Percentiles rank a stretch among this genome's conserved stretches.
phyloP scores from a whole-genome alignment of 495 filamentous ascomycete genomes.

The Penicillium chermesinum region DNA sequence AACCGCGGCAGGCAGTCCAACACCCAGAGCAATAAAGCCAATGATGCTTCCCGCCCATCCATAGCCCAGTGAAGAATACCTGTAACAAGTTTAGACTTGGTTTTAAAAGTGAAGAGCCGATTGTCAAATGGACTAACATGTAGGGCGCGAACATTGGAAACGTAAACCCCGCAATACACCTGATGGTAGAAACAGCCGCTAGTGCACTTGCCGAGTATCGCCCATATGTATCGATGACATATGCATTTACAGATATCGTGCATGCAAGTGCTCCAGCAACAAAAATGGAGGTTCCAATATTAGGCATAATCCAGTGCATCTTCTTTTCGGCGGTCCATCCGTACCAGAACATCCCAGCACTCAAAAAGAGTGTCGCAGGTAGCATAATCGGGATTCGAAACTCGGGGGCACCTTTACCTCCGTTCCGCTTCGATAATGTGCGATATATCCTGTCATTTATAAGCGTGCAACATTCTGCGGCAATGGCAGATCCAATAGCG shows the following conservation, averaged over 20 bases:
- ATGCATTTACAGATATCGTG: background rate
- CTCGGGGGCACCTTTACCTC: slow-evolving; percentile 13
- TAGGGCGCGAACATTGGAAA: background rate
- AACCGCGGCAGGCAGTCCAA: slow-evolving; percentile 1
- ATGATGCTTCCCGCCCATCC: slow-evolving; percentile 46
- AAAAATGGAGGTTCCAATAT: too few relatives aligned
- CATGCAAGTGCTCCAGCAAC: slow-evolving; percentile 14
- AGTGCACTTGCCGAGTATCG: background rate
- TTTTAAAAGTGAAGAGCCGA: too few relatives aligned
- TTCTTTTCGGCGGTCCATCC: slow-evolving; percentile 34
- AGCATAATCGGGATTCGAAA: slow-evolving; percentile 13
- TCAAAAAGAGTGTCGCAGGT: slow-evolving; percentile 3
- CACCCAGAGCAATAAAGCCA: slow-evolving; percentile 38
- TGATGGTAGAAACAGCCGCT: background rate
- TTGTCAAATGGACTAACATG: too few relatives aligned
- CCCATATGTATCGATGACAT: slow-evolving; percentile 2
- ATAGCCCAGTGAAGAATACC: too few relatives aligned
- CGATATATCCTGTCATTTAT: slow-evolving; percentile 30
- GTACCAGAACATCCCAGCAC: slow-evolving; percentile 38
- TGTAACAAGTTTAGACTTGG: too few relatives aligned
- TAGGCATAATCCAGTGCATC: slow-evolving; percentile 50
- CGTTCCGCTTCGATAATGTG: background rate
- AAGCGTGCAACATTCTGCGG: slow-evolving; percentile 31
- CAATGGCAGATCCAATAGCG: slow-evolving; percentile 52
- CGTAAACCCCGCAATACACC: background rate